A percentile compares a stretch with the other conserved stretches of the same genome.
Conservation (phyloP, 2,329 filamentous ascomycete species). For the Penicillium decumbens region DNA sequence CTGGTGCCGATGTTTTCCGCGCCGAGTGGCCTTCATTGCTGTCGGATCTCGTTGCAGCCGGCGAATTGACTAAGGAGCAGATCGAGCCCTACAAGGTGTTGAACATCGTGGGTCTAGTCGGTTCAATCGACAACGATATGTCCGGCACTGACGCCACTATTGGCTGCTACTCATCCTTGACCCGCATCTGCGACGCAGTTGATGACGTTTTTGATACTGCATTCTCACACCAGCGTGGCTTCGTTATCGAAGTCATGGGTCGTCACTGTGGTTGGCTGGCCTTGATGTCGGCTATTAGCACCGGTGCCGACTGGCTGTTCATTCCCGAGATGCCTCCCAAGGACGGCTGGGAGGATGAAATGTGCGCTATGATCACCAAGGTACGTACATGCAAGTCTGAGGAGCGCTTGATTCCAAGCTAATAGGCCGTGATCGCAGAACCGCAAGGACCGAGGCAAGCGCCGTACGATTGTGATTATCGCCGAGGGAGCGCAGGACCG, state of each 20-base stretch:
- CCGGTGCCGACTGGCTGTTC: conserved; percentile 93
- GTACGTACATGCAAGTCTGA: conserved; percentile 40
- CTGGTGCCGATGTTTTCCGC: conserved; percentile 89
- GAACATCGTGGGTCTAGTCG: conserved; percentile 94
- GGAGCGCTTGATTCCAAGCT: neutral
- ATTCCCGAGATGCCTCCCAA: conserved; percentile 89
- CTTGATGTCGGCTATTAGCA: conserved; percentile 91
- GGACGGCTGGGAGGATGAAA: conserved; percentile 83
- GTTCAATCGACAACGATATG: conserved; percentile 97
- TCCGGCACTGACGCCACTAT: conserved; percentile 96
- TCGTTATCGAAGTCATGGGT: conserved; percentile 98
- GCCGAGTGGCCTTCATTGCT: conserved; percentile 86
- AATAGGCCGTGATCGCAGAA: conserved; percentile 53
- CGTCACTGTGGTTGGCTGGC: conserved; percentile 97
- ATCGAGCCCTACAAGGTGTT: conserved; percentile 73
- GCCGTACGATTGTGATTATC: conserved; percentile 96
- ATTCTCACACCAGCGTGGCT: conserved; percentile 90
- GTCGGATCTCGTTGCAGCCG: conserved; percentile 72
- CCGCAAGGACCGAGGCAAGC: conserved; percentile 73
- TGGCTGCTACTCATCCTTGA: conserved; percentile 89
- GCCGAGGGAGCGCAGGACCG: conserved; percentile 89
- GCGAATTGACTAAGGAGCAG: conserved; percentile 66
- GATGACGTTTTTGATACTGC: conserved; percentile 92
- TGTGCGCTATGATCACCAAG: conserved; percentile 71
- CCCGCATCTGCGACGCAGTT: conserved; percentile 89